A percentile compares a stretch with the other conserved stretches of the same genome.
Conservation (phyloP, 257 asterid genomes). For the Paulownia fortunei region DNA sequence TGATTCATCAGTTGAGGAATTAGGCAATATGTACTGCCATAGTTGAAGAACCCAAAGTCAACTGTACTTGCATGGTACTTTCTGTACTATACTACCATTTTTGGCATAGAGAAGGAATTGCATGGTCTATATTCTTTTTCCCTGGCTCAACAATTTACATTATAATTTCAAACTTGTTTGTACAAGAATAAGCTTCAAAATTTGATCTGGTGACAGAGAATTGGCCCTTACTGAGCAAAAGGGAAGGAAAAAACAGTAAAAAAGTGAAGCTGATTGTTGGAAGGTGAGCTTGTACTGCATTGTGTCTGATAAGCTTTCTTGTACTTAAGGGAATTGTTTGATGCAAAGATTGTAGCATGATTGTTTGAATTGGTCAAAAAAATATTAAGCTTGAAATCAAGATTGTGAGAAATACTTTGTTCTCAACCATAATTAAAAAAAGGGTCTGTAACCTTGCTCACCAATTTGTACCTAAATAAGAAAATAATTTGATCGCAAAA, state of each 20-base stretch:
- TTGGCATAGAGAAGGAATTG: conserved; percentile 10
- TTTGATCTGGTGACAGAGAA: too few species aligned
- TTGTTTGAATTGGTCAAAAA: not conserved
- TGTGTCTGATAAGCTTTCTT: too few species aligned
- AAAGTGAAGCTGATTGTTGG: too few species aligned
- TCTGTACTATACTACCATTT: not conserved
- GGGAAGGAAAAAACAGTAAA: not conserved
- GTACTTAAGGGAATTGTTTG: too few species aligned
- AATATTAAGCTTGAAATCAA: not conserved
- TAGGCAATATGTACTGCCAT: conserved; percentile 11
- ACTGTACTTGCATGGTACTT: conserved; percentile 41
- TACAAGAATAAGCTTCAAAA: too few species aligned
- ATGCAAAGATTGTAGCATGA: not conserved
- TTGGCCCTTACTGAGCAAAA: too few species aligned
- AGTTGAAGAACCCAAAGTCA: conserved; percentile 32
- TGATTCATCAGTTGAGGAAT: not conserved
- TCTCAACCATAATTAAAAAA: not conserved
- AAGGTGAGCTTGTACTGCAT: too few species aligned
- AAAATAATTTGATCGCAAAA: not conserved
- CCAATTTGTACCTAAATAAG: too few species aligned
- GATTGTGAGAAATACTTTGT: not conserved
- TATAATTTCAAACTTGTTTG: conserved; percentile 5
- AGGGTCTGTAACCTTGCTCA: not conserved
- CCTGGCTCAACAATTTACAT: not conserved
- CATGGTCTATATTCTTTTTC: not conserved